Evolutionary conservation across 441 rosid genomes (phyloP), one percentile per base, ranked within the genome.

Genomic region (Populus hybrid): DNA sequence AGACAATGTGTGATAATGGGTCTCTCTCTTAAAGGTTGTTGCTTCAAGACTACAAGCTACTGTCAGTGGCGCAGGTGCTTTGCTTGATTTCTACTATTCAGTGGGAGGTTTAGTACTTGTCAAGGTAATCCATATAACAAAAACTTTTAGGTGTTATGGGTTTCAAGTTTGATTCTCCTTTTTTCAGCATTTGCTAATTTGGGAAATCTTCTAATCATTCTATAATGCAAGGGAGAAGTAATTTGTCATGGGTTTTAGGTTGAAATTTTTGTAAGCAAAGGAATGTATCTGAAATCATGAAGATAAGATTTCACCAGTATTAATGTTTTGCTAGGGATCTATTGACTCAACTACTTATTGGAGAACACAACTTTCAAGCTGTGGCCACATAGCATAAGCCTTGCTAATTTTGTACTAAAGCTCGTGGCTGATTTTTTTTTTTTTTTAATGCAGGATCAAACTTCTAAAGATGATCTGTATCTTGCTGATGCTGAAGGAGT

Each of bases 11-110:
- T 73, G 69, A 34, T 72, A 67, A 67, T 40, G 67, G 19, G 69
- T 59, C 24, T 75, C 12, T 63, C 69, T 66, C 75, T 79, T 30
- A 30, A 85, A 94, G 98, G 92, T 79, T 9, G 78, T 85, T 76
- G 70, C 86, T 81, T 85, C 94, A 63, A 84, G 88, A 76, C 96
- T 94, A 75, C 89, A 90, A 82, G 84, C 85, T 80, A 88, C 86
- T 7, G 85, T 84, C 70, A 85, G 83, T 42, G 89, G 85, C 78
- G 94, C 98, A 18, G 88, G 84, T 75, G 87, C 89, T 66, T 84
- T 96, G 92, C 89, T 85, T 78, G 98, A 96, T 79, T 91, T 88
- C 86, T 88, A 91, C 85, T 78, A 90, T 83, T 84, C 95, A 28
- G 81, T 94, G 8, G 87, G 92, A 81, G 88, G 94, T 53, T 84